phyloP scores from a whole-genome alignment of 1,284 basidiomycete species.

The Ustilago cynodontis region DNA sequence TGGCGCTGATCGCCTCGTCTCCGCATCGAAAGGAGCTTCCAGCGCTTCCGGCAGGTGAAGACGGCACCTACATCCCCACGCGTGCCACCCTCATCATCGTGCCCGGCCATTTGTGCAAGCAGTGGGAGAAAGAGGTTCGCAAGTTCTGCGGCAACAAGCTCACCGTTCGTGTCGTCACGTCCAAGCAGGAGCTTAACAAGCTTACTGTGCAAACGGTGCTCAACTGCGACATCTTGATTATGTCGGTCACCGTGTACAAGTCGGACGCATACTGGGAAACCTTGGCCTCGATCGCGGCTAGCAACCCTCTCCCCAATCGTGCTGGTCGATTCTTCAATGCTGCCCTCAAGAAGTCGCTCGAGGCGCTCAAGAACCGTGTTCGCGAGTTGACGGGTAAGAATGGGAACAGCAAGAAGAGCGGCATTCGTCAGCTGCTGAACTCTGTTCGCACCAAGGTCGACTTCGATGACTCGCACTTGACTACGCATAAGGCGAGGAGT shows the following conservation, averaged over 20 bases:
- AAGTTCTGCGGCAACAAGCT: conserved; percentile 81
- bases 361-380: conserved; percentile 54
- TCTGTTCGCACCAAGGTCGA: conserved; percentile 40
- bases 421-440: conserved; percentile 14
- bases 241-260: conserved; percentile 87
- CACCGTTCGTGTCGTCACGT: conserved; percentile 79
- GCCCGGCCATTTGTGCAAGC: conserved; percentile 86
- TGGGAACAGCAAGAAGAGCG: conserved; percentile 14
- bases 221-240: conserved; percentile 87
- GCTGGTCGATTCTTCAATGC: conserved; percentile 62
- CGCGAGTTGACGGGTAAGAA: conserved; percentile 38
- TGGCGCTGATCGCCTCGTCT: conserved; percentile 75
- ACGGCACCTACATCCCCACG: conserved; percentile 79
- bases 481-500: conserved; percentile 48
- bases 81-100: conserved; percentile 88
- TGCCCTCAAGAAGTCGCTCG: conserved; percentile 48
- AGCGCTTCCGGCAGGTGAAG: conserved; percentile 75
- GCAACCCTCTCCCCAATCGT: conserved; percentile 51
- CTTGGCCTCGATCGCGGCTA: conserved; percentile 47
- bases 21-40: conserved; percentile 31
- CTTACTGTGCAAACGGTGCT: conserved; percentile 81
- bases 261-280: conserved; percentile 62
- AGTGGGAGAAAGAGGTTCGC: conserved; percentile 87
- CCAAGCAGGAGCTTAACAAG: conserved; percentile 79
- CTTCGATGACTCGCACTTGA: conserved; percentile 53